These are phyloP conservation scores for Teunomyces funiuensis DNA, from an alignment of 805 yeast genomes.

Conservation along the genomic window DNA sequence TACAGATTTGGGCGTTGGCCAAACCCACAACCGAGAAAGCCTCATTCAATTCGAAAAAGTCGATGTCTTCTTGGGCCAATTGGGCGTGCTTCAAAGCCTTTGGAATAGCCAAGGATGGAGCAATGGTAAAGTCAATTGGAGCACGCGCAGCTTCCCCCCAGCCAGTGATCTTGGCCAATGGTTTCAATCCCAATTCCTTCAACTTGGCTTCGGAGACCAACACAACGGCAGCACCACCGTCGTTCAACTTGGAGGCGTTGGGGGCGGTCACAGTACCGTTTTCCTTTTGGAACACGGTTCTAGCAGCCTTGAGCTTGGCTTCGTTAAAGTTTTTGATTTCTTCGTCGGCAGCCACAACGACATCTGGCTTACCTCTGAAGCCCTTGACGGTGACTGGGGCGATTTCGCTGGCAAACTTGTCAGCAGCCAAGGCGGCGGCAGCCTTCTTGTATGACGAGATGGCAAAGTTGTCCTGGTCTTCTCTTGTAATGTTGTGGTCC, in stretches of 20 bases:
- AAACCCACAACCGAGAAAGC: slow-evolving; percentile 96
- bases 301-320: slow-evolving; percentile 72
- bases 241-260: slow-evolving; percentile 93
- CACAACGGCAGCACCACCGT: slow-evolving; percentile 96
- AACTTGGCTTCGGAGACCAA: slow-evolving; percentile 83
- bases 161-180: slow-evolving; percentile 84
- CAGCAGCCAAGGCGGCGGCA: slow-evolving; percentile 71
- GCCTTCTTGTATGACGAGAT: slow-evolving; percentile 84
- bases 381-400: slow-evolving; percentile 90
- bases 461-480: slow-evolving; percentile 88
- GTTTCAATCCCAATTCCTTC: slow-evolving; percentile 81
- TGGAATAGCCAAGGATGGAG: slow-evolving; percentile 93
- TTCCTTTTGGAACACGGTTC: slow-evolving; percentile 93
- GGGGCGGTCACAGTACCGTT: slow-evolving; percentile 97
- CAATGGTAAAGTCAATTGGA: slow-evolving; percentile 93
- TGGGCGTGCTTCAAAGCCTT: slow-evolving; percentile 91
- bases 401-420: slow-evolving; percentile 81
- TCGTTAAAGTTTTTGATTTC: slow-evolving; percentile 79
- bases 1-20: slow-evolving; percentile 76
- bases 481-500: slow-evolving; percentile 75
- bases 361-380: slow-evolving; percentile 82
- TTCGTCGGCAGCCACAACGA: slow-evolving; percentile 72
- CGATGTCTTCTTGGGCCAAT: slow-evolving; percentile 63
- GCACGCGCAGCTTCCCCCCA: slow-evolving; percentile 99
- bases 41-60: slow-evolving; percentile 94